Percentiles rank a stretch among this genome's conserved stretches.
These are phyloP conservation scores for Punctularia strigosozonata DNA, from an alignment of 768 basidiomycete genomes.

Conservation along the genomic window DNA sequence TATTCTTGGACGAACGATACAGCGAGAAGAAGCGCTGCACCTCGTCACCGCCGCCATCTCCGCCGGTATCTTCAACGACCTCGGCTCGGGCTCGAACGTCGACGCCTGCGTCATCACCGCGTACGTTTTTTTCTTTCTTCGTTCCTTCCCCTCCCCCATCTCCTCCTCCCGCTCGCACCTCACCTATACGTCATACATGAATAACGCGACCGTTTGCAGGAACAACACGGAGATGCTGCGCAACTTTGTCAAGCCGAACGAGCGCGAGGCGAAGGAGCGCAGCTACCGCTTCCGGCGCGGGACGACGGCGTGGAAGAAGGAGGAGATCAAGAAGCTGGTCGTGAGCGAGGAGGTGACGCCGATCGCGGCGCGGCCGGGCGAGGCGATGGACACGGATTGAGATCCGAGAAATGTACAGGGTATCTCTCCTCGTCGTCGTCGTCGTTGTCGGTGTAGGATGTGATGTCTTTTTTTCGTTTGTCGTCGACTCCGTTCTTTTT, in stretches of 20 bases:
- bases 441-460: no score
- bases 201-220: no score
- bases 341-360: slow-evolving; percentile 57
- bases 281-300: slow-evolving; percentile 63
- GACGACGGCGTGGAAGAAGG: slow-evolving; percentile 83
- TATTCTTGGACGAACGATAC: no score
- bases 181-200: no score
- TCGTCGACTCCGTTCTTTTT: no score
- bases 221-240: slow-evolving; percentile 83
- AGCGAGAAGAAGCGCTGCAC: slow-evolving; percentile 73
- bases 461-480: no score
- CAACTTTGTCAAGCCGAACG: slow-evolving; percentile 88
- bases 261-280: slow-evolving; percentile 68
- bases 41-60: slow-evolving; percentile 82
- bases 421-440: no score
- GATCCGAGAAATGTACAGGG: no score
- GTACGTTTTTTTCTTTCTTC: no score
- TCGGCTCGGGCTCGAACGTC: slow-evolving; percentile 97
- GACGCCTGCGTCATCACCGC: slow-evolving; percentile 95
- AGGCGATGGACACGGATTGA: slow-evolving; percentile 76
- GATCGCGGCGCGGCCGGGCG: slow-evolving; percentile 28
- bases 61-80: slow-evolving; percentile 98
- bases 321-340: slow-evolving; percentile 61
- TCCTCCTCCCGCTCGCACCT: no score
- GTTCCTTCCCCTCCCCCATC: no score